Percentiles rank a stretch among this genome's conserved stretches.
Conservation (phyloP, 2,329 filamentous ascomycete genomes). For the Monosporascus sp. region DNA sequence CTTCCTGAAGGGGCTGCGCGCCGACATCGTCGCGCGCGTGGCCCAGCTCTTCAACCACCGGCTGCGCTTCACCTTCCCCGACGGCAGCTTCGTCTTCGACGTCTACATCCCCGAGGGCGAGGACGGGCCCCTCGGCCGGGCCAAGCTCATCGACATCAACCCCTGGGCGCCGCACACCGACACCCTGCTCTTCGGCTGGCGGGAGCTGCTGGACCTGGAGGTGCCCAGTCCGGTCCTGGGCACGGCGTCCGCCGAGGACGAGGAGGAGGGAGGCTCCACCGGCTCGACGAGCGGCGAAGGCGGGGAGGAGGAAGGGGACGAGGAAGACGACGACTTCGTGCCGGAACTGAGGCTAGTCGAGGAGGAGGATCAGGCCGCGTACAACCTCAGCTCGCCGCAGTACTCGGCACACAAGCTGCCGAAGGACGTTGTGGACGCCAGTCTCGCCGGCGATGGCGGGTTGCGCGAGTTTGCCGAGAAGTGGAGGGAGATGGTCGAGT, state of each 20-base stretch:
- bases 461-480: conserved; percentile 75
- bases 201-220: conserved; percentile 72
- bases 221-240: conserved; percentile 56
- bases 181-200: conserved; percentile 82
- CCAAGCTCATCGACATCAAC: conserved; percentile 90
- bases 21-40: conserved; percentile 63
- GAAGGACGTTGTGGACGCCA: conserved; percentile 79
- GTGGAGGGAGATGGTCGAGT: conserved; percentile 57
- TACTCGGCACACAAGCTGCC: conserved; percentile 96
- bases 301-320: conserved; percentile 35
- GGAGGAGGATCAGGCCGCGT: conserved; percentile 82
- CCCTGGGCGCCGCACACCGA: conserved; percentile 91
- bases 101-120: conserved; percentile 75
- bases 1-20: conserved; percentile 64
- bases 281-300: conserved; percentile 32
- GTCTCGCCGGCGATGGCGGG: conserved; percentile 63
- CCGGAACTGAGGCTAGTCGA: conserved; percentile 80
- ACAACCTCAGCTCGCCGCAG: conserved; percentile 76
- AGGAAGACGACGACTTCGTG: conserved; percentile 52
- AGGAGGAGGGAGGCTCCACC: conserved; percentile 29
- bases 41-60: conserved; percentile 71
- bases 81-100: conserved; percentile 82
- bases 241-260: conserved; percentile 33
- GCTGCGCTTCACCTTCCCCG: conserved; percentile 73
- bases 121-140: conserved; percentile 59